phyloP scores from a whole-genome alignment of 2,329 filamentous ascomycete genomes.

The Thielaviopsis populi region DNA sequence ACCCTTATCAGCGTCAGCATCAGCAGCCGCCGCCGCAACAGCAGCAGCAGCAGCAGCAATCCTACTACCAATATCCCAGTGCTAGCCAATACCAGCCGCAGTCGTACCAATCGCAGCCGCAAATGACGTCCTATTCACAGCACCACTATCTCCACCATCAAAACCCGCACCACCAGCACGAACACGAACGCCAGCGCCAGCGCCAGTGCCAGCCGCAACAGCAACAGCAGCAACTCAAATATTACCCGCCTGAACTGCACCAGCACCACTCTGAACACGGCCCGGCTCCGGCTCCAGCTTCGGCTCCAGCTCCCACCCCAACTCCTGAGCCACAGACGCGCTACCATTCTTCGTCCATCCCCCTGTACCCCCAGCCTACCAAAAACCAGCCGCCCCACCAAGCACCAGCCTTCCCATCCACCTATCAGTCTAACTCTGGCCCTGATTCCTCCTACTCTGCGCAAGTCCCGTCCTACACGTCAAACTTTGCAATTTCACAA shows the following conservation, averaged over 20 bases:
- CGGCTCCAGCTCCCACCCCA: neutral
- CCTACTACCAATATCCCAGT: neutral
- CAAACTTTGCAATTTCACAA: constrained; percentile 12
- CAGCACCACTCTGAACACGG: constrained; percentile 17
- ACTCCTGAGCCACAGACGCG: constrained; percentile 6
- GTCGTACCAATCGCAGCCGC: neutral
- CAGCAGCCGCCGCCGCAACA: neutral
- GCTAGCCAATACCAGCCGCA: neutral
- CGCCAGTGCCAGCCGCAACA: constrained; percentile 21
- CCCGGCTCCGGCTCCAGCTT: constrained; percentile 7
- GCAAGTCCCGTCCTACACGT: neutral
- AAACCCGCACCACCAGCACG: neutral
- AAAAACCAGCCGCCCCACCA: constrained; percentile 10
- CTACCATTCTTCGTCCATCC: constrained; percentile 10
- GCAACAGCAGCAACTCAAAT: too few relatives aligned
- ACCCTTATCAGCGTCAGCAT: constrained; percentile 2
- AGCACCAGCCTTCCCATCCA: constrained; percentile 6
- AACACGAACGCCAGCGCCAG: constrained; percentile 18
- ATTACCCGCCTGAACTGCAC: constrained; percentile 19
- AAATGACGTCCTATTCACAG: neutral
- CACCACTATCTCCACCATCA: constrained; percentile 5
- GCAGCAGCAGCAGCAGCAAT: neutral
- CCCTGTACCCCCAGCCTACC: constrained; percentile 14
- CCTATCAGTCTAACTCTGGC: constrained; percentile 1
- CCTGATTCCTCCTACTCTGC: neutral